These are phyloP conservation scores for Stropharia rugosoannulata DNA, from an alignment of 768 basidiomycete species.

Conservation along the genomic window DNA sequence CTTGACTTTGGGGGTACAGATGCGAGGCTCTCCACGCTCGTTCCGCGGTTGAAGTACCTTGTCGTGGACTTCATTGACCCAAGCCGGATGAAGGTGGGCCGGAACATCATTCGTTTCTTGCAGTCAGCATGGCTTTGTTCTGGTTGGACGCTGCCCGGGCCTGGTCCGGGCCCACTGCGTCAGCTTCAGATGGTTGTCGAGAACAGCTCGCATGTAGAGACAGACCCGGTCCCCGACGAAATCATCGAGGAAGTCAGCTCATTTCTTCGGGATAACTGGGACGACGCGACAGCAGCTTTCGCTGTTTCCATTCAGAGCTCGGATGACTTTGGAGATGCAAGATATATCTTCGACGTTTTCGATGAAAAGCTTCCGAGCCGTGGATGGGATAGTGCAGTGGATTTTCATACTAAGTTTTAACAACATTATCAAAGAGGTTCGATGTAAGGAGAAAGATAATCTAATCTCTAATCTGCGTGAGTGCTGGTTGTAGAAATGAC, in stretches of 20 bases:
- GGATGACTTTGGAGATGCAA: not conserved
- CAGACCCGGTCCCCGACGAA: not conserved
- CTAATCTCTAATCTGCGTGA: no score
- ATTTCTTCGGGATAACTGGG: not conserved
- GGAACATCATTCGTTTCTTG: not conserved
- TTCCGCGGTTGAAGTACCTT: not conserved
- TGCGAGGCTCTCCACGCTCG: not conserved
- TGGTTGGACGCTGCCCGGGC: not conserved
- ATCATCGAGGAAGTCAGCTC: not conserved
- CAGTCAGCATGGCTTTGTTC: conserved; percentile 1
- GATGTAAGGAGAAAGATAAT: no score
- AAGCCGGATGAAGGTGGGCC: not conserved
- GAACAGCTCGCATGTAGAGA: not conserved
- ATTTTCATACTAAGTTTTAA: not conserved
- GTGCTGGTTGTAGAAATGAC: no score
- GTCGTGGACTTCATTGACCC: conserved; percentile 2
- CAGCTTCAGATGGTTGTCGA: not conserved
- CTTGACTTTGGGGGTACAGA: not conserved
- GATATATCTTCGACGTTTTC: not conserved
- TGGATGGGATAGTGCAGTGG: not conserved
- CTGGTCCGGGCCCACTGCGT: not conserved
- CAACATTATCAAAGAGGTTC: no score
- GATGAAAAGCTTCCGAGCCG: not conserved
- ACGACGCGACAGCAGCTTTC: not conserved
- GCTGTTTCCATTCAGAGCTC: not conserved